phyloP scores from a whole-genome alignment of 2,329 filamentous ascomycete genomes.

The Pestalotiopsis sp. region DNA sequence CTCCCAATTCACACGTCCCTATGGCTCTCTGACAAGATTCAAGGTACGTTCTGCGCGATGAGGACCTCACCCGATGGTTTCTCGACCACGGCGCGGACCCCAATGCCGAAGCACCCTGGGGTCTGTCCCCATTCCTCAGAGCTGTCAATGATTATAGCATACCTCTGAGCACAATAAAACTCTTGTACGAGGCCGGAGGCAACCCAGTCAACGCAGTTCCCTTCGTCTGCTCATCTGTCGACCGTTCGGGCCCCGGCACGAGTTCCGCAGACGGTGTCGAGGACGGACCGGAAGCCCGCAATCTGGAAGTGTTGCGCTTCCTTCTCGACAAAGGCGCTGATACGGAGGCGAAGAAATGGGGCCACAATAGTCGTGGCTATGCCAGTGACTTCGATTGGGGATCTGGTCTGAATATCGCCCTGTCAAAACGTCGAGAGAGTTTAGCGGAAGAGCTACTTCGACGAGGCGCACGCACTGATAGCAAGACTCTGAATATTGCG shows the following conservation, averaged over 20 bases:
- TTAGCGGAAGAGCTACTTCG: constrained; percentile 17
- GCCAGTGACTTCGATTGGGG: constrained; percentile 17
- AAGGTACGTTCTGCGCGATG: neutral
- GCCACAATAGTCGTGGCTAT: constrained; percentile 14
- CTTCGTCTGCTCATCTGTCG: constrained; percentile 14
- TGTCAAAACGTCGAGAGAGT: constrained; percentile 5
- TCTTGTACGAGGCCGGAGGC: constrained; percentile 12
- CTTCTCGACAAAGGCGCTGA: constrained; percentile 15
- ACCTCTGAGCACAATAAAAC: constrained; percentile 8
- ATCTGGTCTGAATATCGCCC: constrained; percentile 15
- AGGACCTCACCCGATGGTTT: neutral
- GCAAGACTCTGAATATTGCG: constrained; percentile 13
- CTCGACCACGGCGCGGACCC: constrained; percentile 2
- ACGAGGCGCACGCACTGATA: constrained; percentile 14
- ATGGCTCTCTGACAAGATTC: neutral
- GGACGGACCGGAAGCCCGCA: neutral
- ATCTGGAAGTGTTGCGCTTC: constrained; percentile 16
- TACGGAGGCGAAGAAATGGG: constrained; percentile 16
- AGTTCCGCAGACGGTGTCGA: neutral
- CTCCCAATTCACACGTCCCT: no score
- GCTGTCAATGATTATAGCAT: neutral
- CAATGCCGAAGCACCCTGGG: neutral
- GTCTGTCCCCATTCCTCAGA: constrained; percentile 2
- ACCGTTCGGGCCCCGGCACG: neutral
- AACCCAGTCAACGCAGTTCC: constrained; percentile 12